These are phyloP conservation scores for Fusarium multiceps DNA, from an alignment of 2,329 filamentous ascomycete genomes.

Conservation along the genomic window DNA sequence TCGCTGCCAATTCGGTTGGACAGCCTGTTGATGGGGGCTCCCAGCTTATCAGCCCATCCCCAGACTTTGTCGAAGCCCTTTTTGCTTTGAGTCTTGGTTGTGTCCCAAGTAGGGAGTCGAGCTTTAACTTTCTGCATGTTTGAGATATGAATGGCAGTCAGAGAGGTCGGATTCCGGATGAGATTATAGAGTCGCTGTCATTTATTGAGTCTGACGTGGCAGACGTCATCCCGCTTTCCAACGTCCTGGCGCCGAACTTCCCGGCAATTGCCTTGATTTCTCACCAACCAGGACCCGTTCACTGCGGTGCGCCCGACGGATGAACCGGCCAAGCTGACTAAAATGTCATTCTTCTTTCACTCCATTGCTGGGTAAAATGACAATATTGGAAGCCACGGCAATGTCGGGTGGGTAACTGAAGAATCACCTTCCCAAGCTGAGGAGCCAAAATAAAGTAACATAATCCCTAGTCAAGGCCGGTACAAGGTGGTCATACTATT, in stretches of 20 bases:
- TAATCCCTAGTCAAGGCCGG: neutral
- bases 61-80: slow-evolving; percentile 81
- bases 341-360: neutral
- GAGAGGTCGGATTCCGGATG: neutral
- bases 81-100: slow-evolving; percentile 66
- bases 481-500: neutral
- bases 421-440: neutral
- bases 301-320: neutral
- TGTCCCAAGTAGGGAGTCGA: slow-evolving; percentile 61
- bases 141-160: neutral
- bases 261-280: slow-evolving; percentile 10
- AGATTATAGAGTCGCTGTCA: neutral
- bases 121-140: slow-evolving; percentile 52
- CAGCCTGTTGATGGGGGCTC: slow-evolving; percentile 80
- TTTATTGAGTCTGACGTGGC: slow-evolving; percentile 8
- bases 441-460: neutral
- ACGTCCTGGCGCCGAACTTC: slow-evolving; percentile 2
- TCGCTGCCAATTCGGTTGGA: slow-evolving; percentile 84
- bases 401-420: neutral
- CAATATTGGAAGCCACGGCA: neutral
- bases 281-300: neutral
- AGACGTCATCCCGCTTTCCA: slow-evolving; percentile 20
- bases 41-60: slow-evolving; percentile 62
- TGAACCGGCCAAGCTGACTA: slow-evolving; percentile 10
- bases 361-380: neutral